Base-by-base conservation (phyloP, 306 rosid genomes). In the Pueraria montana region DNA sequence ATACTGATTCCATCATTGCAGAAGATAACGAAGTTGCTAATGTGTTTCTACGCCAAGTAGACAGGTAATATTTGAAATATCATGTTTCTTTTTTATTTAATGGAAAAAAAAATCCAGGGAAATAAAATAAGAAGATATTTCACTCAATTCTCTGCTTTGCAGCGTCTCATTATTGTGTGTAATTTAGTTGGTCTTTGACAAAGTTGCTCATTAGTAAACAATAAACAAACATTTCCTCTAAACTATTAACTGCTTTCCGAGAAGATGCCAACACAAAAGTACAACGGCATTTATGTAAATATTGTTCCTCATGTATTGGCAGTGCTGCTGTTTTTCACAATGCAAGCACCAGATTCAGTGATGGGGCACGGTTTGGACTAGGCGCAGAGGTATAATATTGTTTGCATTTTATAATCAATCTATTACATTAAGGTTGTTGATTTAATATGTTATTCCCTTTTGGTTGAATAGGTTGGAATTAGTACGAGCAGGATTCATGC, bases 271-370 rank as follows among this genome's bases (percentile, higher is more conserved):
- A 18, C 9, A 17, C 75, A 66, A 21, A 13, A 26, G 17, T 56
- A 24, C 59, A 18, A 48, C 49, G 72, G 18, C 34, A 73, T 75
- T 74, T 56, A 34, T 30, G 46, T 48, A 20, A 59, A 74, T 68
- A 36, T 36, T 48, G 62, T 68, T 81, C 14, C 1, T 72, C 79
- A n/a, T 74, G 21, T 72, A n/a, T 75, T 86, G 55, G 90, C 89
- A 96, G 99, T 91, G 99, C 99, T 88, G 99, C 97, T 81, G 97
- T 96, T 82, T 92, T 94, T 75, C 98, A 94, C 90, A 96, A 96
- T 83, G 99, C 99, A 61, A 96, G 99, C 86, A 90, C 99, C 67
- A 88, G 99, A 82, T 96, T 94, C 81, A 88, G 98, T 72, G 99
- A 96, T 58, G 99, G 99, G 24, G 93, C 98, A 48, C 94, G 99